Conservation (phyloP, 345 rosid genomes). For the Physaria fendleri region DNA sequence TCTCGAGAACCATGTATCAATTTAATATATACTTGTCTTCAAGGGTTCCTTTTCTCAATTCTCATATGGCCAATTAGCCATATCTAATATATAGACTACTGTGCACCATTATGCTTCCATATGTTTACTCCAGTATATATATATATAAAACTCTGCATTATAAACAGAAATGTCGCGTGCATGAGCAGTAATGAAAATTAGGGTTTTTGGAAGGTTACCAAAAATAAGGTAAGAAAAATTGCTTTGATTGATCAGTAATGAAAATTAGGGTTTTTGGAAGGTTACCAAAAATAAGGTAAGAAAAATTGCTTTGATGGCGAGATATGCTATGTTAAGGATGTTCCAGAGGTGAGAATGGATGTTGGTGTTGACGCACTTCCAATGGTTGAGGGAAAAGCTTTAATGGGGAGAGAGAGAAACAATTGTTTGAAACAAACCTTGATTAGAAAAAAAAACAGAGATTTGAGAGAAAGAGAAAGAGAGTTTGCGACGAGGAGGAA, state of each 20-base stretch:
- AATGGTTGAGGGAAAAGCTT: slow-evolving; percentile 23
- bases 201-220: slow-evolving; percentile 10
- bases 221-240: not conserved
- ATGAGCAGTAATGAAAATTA: not conserved
- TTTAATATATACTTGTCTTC: too few species aligned
- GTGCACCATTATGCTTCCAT: too few species aligned
- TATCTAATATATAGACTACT: too few species aligned
- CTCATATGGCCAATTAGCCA: too few species aligned
- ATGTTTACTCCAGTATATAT: too few species aligned
- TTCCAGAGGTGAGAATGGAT: slow-evolving; percentile 13
- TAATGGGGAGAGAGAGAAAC: slow-evolving; percentile 15
- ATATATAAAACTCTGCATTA: too few species aligned
- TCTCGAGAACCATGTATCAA: too few species aligned
- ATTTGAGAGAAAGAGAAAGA: not conserved
- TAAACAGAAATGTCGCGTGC: too few species aligned
- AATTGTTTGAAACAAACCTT: slow-evolving; percentile 9
- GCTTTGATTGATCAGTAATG: slow-evolving; percentile 1
- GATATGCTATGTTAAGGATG: slow-evolving; percentile 25
- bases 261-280: slow-evolving; percentile 4
- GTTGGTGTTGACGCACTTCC: slow-evolving; percentile 13
- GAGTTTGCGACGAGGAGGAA: not conserved
- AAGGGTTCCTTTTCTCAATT: too few species aligned
- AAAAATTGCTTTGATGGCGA: not conserved
- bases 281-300: not conserved
- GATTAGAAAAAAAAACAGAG: slow-evolving; percentile 5